phyloP scores from a whole-genome alignment of 1,284 basidiomycete genomes.

The Ganoderma leucocontextum region DNA sequence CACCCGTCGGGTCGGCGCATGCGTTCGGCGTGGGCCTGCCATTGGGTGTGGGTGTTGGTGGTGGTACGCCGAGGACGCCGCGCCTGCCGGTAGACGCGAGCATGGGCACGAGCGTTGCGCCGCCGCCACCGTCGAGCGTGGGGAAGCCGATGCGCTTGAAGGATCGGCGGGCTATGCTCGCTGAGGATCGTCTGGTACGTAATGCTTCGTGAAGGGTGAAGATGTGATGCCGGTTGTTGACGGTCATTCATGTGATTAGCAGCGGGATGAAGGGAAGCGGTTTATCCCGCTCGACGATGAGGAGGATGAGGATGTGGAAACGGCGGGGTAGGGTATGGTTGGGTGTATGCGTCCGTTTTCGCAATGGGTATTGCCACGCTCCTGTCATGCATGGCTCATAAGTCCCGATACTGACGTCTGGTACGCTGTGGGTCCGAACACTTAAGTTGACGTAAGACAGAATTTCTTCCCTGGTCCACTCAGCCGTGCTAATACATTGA shows the following conservation, averaged over 20 bases:
- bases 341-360: background rate
- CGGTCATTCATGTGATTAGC: background rate
- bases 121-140: background rate
- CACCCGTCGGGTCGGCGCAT: background rate
- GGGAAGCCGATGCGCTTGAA: conserved; percentile 40
- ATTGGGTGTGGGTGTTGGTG: background rate
- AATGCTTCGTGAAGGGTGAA: background rate
- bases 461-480: too few species aligned
- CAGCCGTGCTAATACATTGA: too few species aligned
- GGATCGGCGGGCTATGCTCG: conserved; percentile 34
- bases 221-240: background rate
- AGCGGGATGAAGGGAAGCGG: conserved; percentile 37
- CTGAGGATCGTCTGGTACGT: conserved; percentile 31
- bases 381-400: too few species aligned
- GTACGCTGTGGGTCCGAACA: too few species aligned
- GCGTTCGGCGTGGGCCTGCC: background rate
- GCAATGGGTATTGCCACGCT: background rate
- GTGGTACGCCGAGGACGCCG: background rate
- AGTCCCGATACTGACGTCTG: too few species aligned
- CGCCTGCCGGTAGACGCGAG: background rate
- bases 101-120: background rate
- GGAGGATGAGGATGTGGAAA: conserved; percentile 14
- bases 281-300: conserved; percentile 40
- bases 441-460: too few species aligned
- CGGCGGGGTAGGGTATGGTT: background rate